Evolutionary conservation across 2,329 filamentous ascomycete genomes (phyloP).

Genomic region (Chaetomium olivaceum): DNA sequence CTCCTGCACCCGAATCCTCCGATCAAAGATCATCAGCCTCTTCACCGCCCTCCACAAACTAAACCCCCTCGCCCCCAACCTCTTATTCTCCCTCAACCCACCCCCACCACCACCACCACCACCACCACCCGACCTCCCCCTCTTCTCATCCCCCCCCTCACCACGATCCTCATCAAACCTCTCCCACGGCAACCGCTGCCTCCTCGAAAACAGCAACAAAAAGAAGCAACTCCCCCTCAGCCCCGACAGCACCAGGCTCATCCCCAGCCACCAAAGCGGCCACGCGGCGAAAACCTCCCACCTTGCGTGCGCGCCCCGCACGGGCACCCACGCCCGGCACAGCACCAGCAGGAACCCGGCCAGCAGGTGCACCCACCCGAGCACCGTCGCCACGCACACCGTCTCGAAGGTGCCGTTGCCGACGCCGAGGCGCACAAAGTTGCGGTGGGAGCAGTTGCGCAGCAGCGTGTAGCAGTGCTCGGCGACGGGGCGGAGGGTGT

Average conservation of each 20-base stretch:
- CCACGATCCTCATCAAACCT: conserved; percentile 43
- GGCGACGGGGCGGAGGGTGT: conserved; percentile 45
- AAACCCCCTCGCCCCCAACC: conserved; percentile 8
- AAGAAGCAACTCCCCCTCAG: conserved; percentile 51
- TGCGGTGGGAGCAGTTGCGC: conserved; percentile 50
- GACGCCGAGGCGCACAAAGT: conserved; percentile 55
- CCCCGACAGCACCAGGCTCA: conserved; percentile 47
- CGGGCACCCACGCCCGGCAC: conserved; percentile 43
- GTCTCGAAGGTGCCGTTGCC: conserved; percentile 54
- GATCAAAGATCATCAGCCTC: conserved; percentile 50
- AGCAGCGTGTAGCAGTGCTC: conserved; percentile 50
- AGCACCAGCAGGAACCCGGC: conserved; percentile 45
- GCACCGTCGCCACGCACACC: conserved; percentile 47
- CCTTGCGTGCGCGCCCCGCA: conserved; percentile 42
- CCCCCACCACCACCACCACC: too few relatives aligned
- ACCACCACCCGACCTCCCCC: neutral
- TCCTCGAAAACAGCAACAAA: conserved; percentile 47
- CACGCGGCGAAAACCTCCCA: conserved; percentile 47
- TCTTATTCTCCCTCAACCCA: conserved; percentile 19
- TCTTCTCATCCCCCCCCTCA: neutral
- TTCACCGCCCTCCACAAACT: conserved; percentile 38
- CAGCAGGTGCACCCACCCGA: conserved; percentile 45
- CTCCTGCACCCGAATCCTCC: conserved; percentile 49
- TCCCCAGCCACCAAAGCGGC: conserved; percentile 49
- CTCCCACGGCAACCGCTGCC: conserved; percentile 51